Conservation (phyloP, 2,329 filamentous ascomycete species). For the Emmonsiellopsis sp. region DNA sequence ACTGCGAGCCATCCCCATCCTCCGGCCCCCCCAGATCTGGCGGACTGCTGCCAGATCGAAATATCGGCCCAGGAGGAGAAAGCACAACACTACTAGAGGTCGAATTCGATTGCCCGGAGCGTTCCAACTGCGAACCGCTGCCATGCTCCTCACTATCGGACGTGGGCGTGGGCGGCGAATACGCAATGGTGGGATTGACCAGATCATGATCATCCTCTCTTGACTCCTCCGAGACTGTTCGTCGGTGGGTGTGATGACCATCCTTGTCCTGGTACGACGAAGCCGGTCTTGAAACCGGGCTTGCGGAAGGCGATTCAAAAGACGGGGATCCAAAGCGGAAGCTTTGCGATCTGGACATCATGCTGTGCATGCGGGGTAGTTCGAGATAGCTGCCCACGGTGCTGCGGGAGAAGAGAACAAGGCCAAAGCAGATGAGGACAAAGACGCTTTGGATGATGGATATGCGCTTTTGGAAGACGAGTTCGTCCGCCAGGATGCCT, state of each 20-base stretch:
- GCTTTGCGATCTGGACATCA: slow-evolving; percentile 36
- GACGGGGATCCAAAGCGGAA: slow-evolving; percentile 28
- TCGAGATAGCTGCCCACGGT: slow-evolving; percentile 35
- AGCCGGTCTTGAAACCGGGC: slow-evolving; percentile 27
- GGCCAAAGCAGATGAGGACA: slow-evolving; percentile 72
- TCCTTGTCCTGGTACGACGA: slow-evolving; percentile 20
- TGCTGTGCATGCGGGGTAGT: slow-evolving; percentile 37
- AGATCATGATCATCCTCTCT: slow-evolving; percentile 5
- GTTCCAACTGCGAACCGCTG: slow-evolving; percentile 1
- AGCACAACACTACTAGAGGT: slow-evolving; percentile 3
- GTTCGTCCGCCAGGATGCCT: slow-evolving; percentile 85
- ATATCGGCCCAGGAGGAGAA: background rate
- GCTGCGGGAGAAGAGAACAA: slow-evolving; percentile 66
- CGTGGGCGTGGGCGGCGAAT: slow-evolving; percentile 31
- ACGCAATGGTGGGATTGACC: slow-evolving; percentile 24
- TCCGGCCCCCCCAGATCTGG: slow-evolving; percentile 4
- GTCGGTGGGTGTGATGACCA: slow-evolving; percentile 15
- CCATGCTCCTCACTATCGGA: slow-evolving; percentile 15
- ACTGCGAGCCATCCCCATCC: background rate
- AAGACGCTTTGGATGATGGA: slow-evolving; percentile 84
- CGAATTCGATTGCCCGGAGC: slow-evolving; percentile 6
- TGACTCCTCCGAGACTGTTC: slow-evolving; percentile 28
- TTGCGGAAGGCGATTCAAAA: slow-evolving; percentile 26
- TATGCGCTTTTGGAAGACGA: slow-evolving; percentile 77
- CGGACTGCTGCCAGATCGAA: slow-evolving; percentile 10